Percentiles rank a stretch among this genome's conserved stretches.
phyloP scores from a whole-genome alignment of 2,329 filamentous ascomycete species.

The Paraphoma sp. region DNA sequence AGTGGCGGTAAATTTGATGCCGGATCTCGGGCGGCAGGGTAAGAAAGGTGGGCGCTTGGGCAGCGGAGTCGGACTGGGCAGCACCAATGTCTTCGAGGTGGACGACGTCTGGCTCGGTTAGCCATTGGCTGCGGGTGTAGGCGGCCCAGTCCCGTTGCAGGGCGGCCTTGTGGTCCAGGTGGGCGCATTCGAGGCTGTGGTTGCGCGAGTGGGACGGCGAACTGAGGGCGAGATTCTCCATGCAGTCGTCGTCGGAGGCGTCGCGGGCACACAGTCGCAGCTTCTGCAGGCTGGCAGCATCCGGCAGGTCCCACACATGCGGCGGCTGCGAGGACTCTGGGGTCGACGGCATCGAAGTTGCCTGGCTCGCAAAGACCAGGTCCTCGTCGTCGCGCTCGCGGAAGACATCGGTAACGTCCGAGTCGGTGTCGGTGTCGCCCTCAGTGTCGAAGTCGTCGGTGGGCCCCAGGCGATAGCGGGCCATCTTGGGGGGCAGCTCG shows the following conservation, averaged over 20 bases:
- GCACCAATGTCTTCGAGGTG: constrained; percentile 11
- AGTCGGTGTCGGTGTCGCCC: constrained; percentile 30
- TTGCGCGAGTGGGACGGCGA: constrained; percentile 30
- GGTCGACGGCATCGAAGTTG: constrained; percentile 28
- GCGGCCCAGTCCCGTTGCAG: constrained; percentile 30
- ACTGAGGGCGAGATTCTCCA: constrained; percentile 35
- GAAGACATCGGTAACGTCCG: constrained; percentile 23
- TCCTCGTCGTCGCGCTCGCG: constrained; percentile 27
- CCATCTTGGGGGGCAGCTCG: constrained; percentile 45
- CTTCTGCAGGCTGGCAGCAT: constrained; percentile 25
- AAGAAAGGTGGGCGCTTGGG: constrained; percentile 35
- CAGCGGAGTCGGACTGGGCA: constrained; percentile 6
- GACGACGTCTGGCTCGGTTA: constrained; percentile 16
- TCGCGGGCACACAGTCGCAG: constrained; percentile 22
- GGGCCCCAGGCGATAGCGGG: constrained; percentile 31
- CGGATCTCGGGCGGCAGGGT: constrained; percentile 47
- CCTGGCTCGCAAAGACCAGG: constrained; percentile 19
- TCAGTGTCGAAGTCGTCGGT: constrained; percentile 16
- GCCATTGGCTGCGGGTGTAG: constrained; percentile 14
- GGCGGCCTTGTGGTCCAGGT: constrained; percentile 15
- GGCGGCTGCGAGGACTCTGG: constrained; percentile 24
- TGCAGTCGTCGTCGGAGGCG: constrained; percentile 28
- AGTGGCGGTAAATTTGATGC: constrained; percentile 46
- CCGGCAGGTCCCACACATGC: constrained; percentile 24
- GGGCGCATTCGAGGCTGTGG: constrained; percentile 26